A percentile compares a stretch with the other conserved stretches of the same genome.
Evolutionary conservation across 225 moss, liverwort and hornwort species (phyloP).

Genomic region (Antitrichia curtipendula): DNA sequence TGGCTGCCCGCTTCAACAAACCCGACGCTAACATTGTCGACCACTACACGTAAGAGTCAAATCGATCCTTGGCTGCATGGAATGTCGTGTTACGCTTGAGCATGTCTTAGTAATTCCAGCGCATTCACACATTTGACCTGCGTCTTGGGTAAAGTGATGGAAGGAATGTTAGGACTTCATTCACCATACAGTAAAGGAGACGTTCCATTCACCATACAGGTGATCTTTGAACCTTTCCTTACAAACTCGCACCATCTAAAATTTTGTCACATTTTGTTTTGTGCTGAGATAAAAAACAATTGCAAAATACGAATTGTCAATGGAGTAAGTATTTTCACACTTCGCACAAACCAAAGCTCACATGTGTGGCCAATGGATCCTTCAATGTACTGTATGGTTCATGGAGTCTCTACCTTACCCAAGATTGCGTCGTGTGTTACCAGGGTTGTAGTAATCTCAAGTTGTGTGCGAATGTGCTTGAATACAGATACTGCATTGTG

Average conservation of each 20-base stretch:
- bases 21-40: slow-evolving; percentile 79
- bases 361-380: too few relatives aligned
- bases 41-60: slow-evolving; percentile 59
- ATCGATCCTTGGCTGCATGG: not conserved
- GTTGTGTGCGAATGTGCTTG: not conserved
- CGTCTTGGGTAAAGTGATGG: not conserved
- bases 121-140: not conserved
- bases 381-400: not conserved
- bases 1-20: slow-evolving; percentile 75
- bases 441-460: not conserved
- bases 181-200: not conserved
- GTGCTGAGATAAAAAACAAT: not conserved
- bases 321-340: not conserved
- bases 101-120: not conserved
- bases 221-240: not conserved
- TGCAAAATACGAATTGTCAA: not conserved
- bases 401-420: not conserved
- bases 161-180: not conserved
- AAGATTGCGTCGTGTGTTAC: not conserved
- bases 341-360: not conserved
- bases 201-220: not conserved
- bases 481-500: not conserved
- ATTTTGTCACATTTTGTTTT: not conserved
- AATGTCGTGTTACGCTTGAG: not conserved
- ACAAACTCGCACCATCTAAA: not conserved